A percentile compares a stretch with the other conserved stretches of the same genome.
Conservation (phyloP, 2,329 filamentous ascomycete species). For the Eurotiales sp. region DNA sequence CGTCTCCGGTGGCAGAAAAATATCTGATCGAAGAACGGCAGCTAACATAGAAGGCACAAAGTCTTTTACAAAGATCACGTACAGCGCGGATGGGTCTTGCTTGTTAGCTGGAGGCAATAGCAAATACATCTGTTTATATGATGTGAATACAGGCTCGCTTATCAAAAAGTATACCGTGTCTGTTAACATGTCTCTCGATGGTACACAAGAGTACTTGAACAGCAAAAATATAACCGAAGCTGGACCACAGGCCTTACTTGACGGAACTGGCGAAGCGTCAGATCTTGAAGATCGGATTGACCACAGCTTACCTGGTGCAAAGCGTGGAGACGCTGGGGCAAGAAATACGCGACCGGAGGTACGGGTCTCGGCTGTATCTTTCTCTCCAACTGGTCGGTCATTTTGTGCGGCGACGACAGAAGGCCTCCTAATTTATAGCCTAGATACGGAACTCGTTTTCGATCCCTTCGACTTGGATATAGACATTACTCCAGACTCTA, state of each 20-base stretch:
- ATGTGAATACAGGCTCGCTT: conserved; percentile 85
- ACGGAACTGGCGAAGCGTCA: conserved; percentile 81
- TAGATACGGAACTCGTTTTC: conserved; percentile 80
- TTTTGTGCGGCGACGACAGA: conserved; percentile 97
- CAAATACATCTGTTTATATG: conserved; percentile 98
- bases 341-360: conserved; percentile 77
- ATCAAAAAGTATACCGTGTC: conserved; percentile 95
- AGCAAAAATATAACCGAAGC: conserved; percentile 88
- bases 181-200: conserved; percentile 90
- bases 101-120: conserved; percentile 89
- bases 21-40: conserved; percentile 82
- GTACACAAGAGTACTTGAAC: conserved; percentile 95
- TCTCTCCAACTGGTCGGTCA: conserved; percentile 80
- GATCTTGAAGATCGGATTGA: conserved; percentile 84
- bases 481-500: conserved; percentile 83
- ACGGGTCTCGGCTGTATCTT: conserved; percentile 76
- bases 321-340: conserved; percentile 78
- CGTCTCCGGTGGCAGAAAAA: conserved; percentile 84
- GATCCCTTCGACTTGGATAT: conserved; percentile 96
- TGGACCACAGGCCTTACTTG: conserved; percentile 77
- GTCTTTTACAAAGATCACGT: conserved; percentile 79
- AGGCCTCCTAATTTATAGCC: conserved; percentile 86
- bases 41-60: conserved; percentile 90
- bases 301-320: conserved; percentile 74
- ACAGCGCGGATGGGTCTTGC: conserved; percentile 89